Evolutionary conservation across 495 filamentous ascomycete species (phyloP), one percentile per base, ranked within the genome.

Genomic region (Venustampulla echinocandica): DNA sequence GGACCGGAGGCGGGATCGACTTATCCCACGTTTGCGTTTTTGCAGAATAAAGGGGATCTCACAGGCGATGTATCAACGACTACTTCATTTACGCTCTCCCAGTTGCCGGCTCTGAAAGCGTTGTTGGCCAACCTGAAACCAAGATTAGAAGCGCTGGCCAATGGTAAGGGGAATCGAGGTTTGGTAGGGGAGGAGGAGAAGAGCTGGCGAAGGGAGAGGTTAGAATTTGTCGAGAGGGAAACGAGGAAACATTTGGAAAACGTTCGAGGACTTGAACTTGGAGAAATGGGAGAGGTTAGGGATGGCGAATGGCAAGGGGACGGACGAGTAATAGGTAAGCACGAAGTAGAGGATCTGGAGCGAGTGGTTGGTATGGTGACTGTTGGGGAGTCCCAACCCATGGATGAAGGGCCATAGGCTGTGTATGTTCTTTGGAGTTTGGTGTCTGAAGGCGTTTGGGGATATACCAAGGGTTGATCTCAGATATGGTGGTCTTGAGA

Each of bases 141-240:
- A 0, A 73, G 80, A 50, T 55, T 81, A 58, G 67, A 74, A 1
- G 67, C 71, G 2, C 56, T 90, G 21, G 67, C 64, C 1, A 56
- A 59, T 23, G 46, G 33, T 10, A 24, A 45, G 14, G 55, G 52
- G n/a, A 46, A 56, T 3, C 59, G 59, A 5, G 52, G 55, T 0
- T 53, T 61, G 13, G 66, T 57, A 55, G 13, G 50, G 6, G 70
- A 50, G 19, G 64, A 56, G 19, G 44, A 54, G 47, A 73, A 66
- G 61, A 68, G 51, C 42, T 77, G 61, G 72, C 58, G 61, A 66
- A 74, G 66, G 66, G 65, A 86, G 57, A 64, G 87, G 49, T 67
- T 77, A 41, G 76, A 82, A 52, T 93, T 92, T 64, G 80, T 92
- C 36, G 87, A 93, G 64, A 70, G 71, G 44, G 75, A 86, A 47